These are phyloP conservation scores for Elsinoe fawcettii DNA, from an alignment of 2,329 filamentous ascomycete genomes.

Conservation along the genomic window DNA sequence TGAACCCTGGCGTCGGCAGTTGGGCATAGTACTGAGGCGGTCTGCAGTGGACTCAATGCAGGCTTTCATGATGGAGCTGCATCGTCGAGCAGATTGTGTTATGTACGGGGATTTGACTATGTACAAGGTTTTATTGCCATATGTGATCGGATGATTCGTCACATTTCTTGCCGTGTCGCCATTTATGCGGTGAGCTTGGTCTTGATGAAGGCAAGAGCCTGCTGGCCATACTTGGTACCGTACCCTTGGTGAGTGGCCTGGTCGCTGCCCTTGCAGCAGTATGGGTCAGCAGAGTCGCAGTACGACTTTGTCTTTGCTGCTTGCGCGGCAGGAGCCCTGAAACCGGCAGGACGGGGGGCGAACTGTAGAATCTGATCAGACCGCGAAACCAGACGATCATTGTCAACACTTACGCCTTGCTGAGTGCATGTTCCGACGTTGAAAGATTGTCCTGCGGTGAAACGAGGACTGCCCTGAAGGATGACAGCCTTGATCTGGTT, in stretches of 20 bases:
- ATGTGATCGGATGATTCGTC: neutral
- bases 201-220: constrained; percentile 54
- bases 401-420: constrained; percentile 45
- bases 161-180: neutral
- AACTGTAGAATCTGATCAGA: constrained; percentile 39
- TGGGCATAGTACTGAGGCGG: no score
- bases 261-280: constrained; percentile 59
- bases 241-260: constrained; percentile 55
- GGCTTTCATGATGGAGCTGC: neutral
- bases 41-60: no score
- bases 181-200: constrained; percentile 35
- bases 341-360: constrained; percentile 51
- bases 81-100: neutral
- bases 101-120: constrained; percentile 4
- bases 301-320: constrained; percentile 55
- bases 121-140: neutral
- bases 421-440: constrained; percentile 54
- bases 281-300: constrained; percentile 57
- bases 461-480: constrained; percentile 43
- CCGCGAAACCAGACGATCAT: neutral
- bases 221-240: constrained; percentile 50
- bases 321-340: constrained; percentile 44
- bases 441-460: constrained; percentile 49
- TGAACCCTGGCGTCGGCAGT: no score
- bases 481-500: constrained; percentile 25